phyloP scores from a whole-genome alignment of 441 rosid genomes.

The Erodium moschatum region DNA sequence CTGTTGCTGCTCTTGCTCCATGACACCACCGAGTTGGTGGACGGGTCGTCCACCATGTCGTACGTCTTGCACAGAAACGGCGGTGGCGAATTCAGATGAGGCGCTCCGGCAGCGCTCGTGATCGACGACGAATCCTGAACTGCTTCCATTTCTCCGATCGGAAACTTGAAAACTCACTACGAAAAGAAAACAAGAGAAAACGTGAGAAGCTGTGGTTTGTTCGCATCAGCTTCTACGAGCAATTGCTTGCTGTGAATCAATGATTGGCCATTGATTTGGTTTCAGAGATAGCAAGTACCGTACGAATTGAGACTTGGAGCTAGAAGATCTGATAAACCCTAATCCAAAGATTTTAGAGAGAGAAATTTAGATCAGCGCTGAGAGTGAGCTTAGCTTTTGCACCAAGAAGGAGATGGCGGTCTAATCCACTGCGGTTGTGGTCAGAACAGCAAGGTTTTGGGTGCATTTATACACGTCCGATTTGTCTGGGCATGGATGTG shows the following conservation, averaged over 20 bases:
- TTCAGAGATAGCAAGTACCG: neutral
- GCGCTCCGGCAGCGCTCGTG: constrained; percentile 2
- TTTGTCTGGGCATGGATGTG: no score
- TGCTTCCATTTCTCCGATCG: constrained; percentile 1
- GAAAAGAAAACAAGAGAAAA: neutral
- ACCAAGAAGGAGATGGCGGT: neutral
- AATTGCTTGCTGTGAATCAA: neutral
- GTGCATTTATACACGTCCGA: constrained; percentile 1
- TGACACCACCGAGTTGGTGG: constrained; percentile 38
- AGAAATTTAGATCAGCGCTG: no score
- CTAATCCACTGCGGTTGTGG: neutral
- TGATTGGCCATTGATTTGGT: neutral
- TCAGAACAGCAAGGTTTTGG: neutral
- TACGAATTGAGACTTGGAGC: neutral
- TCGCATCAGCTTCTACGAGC: neutral
- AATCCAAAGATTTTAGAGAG: neutral
- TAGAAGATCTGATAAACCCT: constrained; percentile 1
- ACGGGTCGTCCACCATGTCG: constrained; percentile 47
- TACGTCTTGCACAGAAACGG: constrained; percentile 54
- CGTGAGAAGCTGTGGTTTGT: neutral
- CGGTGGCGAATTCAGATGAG: constrained; percentile 29
- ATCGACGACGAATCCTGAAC: constrained; percentile 6
- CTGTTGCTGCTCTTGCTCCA: constrained; percentile 48
- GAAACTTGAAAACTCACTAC: neutral
- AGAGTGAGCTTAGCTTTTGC: neutral